Base-by-base conservation (phyloP, 768 basidiomycete genomes). In the Hericium alpestre region DNA sequence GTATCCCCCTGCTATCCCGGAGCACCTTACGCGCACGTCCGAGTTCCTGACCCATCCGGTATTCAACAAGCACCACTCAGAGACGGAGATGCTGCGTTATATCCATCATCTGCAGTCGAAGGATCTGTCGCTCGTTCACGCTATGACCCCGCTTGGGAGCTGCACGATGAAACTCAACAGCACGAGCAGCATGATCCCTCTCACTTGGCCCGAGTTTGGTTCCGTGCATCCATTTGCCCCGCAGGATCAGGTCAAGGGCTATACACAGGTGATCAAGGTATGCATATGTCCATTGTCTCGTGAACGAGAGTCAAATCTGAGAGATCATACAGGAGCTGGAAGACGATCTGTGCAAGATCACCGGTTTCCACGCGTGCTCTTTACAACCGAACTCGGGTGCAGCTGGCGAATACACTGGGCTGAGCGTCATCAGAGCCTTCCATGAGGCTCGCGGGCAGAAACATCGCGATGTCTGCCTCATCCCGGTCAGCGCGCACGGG, bases 321-420 rank as follows among this genome's bases (percentile, higher is more conserved):
- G 52, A 15, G 10, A 1, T 48, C 18, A 56, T 27, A n/a, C 59
- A 92, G 88, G 96, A 98, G 75, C 76, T 99, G 56, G 93, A 95
- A 69, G 71, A 77, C 20, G 91, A 97, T 73, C 77, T 99, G 7
- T 91, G 90, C 77, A 87, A 79, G 65, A 90, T 98, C 58, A 98
- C 96, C 12, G 96, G 96, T n/a, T 96, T 97, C 74, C 81, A 91
- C 62, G 84, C 93, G 18, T 92, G 93, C 59, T 94, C 92, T 0
- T 79, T 99, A n/a, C 96, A 99, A 69, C 96, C 96, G 38, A 99
- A 99, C 71, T 98, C 96, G 13, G 96, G 96, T 47, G 96, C 96
- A 16, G 91, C 93, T 59, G 96, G 96, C 25, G 96, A 99, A 73
- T 99, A 94, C 65, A 82, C 96, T 37, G 96, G 96, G n/a, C 79